These are phyloP conservation scores for Cyclocybe aegerita DNA, from an alignment of 768 basidiomycete species.

Conservation along the genomic window DNA sequence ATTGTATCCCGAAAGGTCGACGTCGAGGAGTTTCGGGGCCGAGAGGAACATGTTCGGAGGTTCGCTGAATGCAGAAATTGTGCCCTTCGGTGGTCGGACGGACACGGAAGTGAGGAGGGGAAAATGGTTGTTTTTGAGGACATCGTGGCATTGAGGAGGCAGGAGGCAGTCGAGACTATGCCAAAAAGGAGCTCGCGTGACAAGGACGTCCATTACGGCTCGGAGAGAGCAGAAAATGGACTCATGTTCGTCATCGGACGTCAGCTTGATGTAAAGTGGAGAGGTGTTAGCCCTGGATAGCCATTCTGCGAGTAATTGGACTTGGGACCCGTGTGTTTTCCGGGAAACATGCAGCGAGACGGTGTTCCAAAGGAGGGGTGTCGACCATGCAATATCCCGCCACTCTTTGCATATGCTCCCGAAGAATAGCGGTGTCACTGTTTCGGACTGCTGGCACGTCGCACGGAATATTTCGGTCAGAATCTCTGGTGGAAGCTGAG, in stretches of 20 bases:
- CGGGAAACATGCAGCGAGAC: slow-evolving; percentile 16
- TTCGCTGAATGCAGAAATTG: slow-evolving; percentile 22
- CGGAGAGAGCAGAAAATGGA: slow-evolving; percentile 15
- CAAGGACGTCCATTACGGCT: slow-evolving; percentile 17
- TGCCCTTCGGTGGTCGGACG: slow-evolving; percentile 19
- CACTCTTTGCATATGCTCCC: slow-evolving; percentile 17
- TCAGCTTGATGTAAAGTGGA: slow-evolving; percentile 23
- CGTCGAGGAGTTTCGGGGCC: slow-evolving; percentile 17
- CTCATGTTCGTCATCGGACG: slow-evolving; percentile 18
- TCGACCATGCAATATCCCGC: slow-evolving; percentile 18
- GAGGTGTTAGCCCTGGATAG: slow-evolving; percentile 10
- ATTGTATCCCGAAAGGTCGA: slow-evolving; percentile 24
- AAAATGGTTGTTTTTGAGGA: slow-evolving; percentile 16
- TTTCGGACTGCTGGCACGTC: slow-evolving; percentile 3
- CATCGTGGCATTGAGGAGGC: slow-evolving; percentile 21
- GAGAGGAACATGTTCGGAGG: slow-evolving; percentile 23
- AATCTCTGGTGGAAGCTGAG: slow-evolving; percentile 17
- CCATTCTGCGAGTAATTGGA: slow-evolving; percentile 12
- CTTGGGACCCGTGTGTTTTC: slow-evolving; percentile 7
- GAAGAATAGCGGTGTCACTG: slow-evolving; percentile 13
- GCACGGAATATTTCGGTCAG: slow-evolving; percentile 18
- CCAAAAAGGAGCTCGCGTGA: slow-evolving; percentile 20
- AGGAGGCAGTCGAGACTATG: slow-evolving; percentile 19
- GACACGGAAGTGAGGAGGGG: slow-evolving; percentile 8
- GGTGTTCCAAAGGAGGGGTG: slow-evolving; percentile 18